Evolutionary conservation across 345 rosid genomes (phyloP).

Genomic region (Carallia pectinifolia): DNA sequence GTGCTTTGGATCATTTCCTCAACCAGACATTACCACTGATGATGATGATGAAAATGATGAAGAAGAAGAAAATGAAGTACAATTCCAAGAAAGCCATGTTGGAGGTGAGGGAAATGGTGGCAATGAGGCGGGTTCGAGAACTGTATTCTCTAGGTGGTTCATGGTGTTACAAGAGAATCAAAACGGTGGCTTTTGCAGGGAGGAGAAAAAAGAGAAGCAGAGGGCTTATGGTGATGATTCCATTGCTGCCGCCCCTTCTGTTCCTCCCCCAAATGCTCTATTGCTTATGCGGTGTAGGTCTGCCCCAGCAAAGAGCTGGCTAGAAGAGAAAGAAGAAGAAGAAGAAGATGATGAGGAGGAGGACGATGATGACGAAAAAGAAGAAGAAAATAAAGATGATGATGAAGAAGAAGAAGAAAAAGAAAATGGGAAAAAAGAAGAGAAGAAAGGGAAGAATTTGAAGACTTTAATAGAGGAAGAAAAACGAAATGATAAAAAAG

Average conservation of each 20-base stretch:
- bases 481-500: constrained; percentile 25
- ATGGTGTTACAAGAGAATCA: constrained; percentile 67
- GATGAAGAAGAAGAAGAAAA: constrained; percentile 16
- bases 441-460: constrained; percentile 28
- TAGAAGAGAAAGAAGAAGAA: constrained; percentile 30
- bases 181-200: constrained; percentile 25
- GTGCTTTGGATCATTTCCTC: constrained; percentile 68
- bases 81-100: constrained; percentile 16
- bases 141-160: constrained; percentile 71
- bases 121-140: constrained; percentile 41
- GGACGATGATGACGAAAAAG: constrained; percentile 5
- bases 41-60: constrained; percentile 42
- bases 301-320: constrained; percentile 68
- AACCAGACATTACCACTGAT: constrained; percentile 37
- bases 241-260: constrained; percentile 27
- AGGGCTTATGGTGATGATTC: constrained; percentile 2
- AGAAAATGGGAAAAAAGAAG: constrained; percentile 2
- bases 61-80: constrained; percentile 30
- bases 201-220: constrained; percentile 21
- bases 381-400: constrained; percentile 9
- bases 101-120: constrained; percentile 11
- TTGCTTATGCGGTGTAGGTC: constrained; percentile 80
- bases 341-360: constrained; percentile 13
- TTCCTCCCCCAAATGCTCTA: constrained; percentile 79
- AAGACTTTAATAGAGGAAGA: constrained; percentile 70